Base-by-base conservation (phyloP, 2,329 filamentous ascomycete species). In the Colletotrichum magnum region DNA sequence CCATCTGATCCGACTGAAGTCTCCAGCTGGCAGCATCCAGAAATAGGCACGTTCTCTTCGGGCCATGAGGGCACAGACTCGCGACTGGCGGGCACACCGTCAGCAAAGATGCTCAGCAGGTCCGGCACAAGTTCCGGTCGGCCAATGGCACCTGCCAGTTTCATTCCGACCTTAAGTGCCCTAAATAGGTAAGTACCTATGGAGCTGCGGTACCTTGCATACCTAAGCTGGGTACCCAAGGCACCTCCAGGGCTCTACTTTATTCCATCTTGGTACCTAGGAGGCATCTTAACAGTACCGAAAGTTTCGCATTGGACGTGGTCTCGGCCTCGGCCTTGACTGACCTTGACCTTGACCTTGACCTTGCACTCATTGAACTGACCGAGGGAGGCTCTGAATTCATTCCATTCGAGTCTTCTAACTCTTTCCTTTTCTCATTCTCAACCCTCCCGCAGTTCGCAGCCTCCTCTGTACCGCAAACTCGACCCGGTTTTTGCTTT, bases 21-120 rank as follows among this genome's bases (percentile, higher is more conserved):
- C 32, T 36, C 51, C 28, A 48, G 39, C n/a, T 58, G 39, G 52
- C 47, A 64, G 53, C 21, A 48, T 57, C 65, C 54, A 58, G 48
- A 64, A 68, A 41, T 10, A 54, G 53, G 54, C 61, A 60, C 41
- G 54, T 59, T 56, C 50, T 48, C 24, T 32, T 50, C 41, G 47
- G 53, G 62, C 62, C 39, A 41, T 18, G 43, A 45, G 53, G 43
- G 60, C 60, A 53, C 54, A 48, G 60, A 68, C 65, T 18, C 18
- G 24, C 21, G 53, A 62, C 32, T 53, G 47, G 28, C 15, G 47
- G 16, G 3, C 12, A 24, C 47, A 9, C 47, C n/a, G 47, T 18
- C 16, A 21, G 47, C n/a, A 7, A 52, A 32, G 26, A 13, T 24
- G 28, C 54, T 53, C 28, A 63, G 51, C 47, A 63, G 51, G 51